These are phyloP conservation scores for Xylaria curta DNA, from an alignment of 495 filamentous ascomycete species.

Conservation along the genomic window DNA sequence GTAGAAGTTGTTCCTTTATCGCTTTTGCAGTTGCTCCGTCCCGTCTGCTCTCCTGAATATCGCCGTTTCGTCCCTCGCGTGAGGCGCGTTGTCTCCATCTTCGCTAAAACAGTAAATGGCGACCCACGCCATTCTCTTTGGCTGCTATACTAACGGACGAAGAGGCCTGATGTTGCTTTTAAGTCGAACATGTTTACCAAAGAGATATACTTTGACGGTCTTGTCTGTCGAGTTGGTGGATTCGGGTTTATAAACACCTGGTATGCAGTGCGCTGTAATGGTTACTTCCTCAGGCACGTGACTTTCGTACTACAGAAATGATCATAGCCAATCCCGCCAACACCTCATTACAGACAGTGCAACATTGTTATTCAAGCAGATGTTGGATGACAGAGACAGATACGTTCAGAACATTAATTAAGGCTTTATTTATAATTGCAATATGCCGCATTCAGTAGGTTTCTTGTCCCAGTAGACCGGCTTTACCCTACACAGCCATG, in stretches of 20 bases:
- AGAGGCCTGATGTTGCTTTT: neutral
- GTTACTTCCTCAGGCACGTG: slow-evolving; percentile 7
- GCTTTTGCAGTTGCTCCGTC: neutral
- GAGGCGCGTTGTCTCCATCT: slow-evolving; percentile 3
- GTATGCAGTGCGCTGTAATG: neutral
- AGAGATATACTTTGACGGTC: neutral
- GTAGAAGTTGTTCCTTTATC: neutral
- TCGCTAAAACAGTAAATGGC: neutral
- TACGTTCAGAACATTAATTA: slow-evolving; percentile 4
- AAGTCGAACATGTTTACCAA: neutral
- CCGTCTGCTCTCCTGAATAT: slow-evolving; percentile 25
- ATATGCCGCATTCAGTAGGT: neutral
- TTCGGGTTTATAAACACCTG: neutral
- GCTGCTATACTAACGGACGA: neutral
- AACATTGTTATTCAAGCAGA: neutral
- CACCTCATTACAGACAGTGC: neutral
- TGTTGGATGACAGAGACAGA: neutral
- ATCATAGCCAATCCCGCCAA: neutral
- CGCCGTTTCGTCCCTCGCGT: slow-evolving; percentile 33
- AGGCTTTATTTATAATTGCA: slow-evolving; percentile 7
- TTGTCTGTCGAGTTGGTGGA: neutral
- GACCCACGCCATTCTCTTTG: neutral
- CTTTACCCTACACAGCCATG: slow-evolving; percentile 4
- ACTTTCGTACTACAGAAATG: neutral
- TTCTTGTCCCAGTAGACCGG: slow-evolving; percentile 9